Evolutionary conservation across 2,329 filamentous ascomycete genomes (phyloP).

Genomic region (Trichoderma asperellum): DNA sequence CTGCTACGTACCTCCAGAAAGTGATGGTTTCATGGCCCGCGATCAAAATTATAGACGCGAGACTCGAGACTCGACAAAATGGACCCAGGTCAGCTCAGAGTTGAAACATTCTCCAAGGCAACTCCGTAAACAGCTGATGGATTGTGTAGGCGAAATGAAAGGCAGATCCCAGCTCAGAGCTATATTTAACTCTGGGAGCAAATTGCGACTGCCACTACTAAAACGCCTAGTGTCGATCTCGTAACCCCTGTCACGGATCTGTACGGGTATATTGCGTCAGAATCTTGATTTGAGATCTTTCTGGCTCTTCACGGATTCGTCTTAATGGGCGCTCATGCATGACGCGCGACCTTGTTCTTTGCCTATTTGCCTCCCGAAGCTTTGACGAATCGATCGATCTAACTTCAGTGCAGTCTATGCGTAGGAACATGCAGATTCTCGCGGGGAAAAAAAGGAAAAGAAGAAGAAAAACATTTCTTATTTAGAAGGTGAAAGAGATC

Average conservation of each 20-base stretch:
- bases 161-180: conserved; percentile 15
- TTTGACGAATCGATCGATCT: not conserved
- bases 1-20: not conserved
- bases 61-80: not conserved
- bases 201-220: not conserved
- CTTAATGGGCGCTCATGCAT: not conserved
- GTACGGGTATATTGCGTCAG: conserved; percentile 26
- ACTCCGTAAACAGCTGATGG: conserved; percentile 1
- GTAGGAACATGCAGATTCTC: not conserved
- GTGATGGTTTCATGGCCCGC: not conserved
- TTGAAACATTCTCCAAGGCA: conserved; percentile 11
- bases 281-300: conserved; percentile 21
- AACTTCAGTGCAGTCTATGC: not conserved
- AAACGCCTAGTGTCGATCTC: conserved; percentile 27
- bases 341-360: not conserved
- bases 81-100: conserved; percentile 7
- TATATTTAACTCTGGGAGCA: conserved; percentile 16
- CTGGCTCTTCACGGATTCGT: not conserved
- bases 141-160: conserved; percentile 18
- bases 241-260: conserved; percentile 27
- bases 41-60: not conserved
- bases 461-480: not conserved
- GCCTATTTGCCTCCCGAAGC: not conserved
- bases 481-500: not conserved
- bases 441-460: too few species aligned